Evolutionary conservation across 1,139 yeast genomes (phyloP).

Genomic region (Petasospora fabianii): DNA sequence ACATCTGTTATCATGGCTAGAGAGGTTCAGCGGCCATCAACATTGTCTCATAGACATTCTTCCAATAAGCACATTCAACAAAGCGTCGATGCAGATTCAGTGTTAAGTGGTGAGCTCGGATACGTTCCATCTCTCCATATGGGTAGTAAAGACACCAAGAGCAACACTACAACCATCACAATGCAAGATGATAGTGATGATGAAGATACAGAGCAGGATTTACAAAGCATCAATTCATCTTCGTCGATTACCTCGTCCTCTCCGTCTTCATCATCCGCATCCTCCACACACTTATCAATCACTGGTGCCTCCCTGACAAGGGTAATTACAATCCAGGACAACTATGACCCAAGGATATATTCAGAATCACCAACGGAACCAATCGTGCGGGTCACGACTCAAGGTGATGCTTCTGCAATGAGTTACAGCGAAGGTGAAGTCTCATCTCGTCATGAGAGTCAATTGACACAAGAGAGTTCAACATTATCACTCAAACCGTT

Average conservation of each 20-base stretch:
- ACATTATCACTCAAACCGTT: slow-evolving; percentile 13
- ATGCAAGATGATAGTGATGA: background rate
- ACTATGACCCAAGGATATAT: too few relatives aligned
- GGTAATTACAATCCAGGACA: slow-evolving; percentile 11
- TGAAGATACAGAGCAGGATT: slow-evolving; percentile 5
- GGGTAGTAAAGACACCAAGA: too few relatives aligned
- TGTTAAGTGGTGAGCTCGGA: slow-evolving; percentile 15
- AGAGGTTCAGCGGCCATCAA: background rate
- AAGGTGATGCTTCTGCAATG: background rate
- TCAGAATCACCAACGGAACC: slow-evolving; percentile 3
- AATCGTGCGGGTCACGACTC: slow-evolving; percentile 9
- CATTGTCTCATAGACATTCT: too few relatives aligned
- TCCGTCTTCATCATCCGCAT: too few relatives aligned
- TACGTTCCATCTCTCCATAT: slow-evolving; percentile 10
- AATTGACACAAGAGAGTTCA: slow-evolving; percentile 6
- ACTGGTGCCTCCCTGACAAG: slow-evolving; percentile 13
- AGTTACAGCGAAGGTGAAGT: slow-evolving; percentile 5
- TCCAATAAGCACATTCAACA: slow-evolving; percentile 3
- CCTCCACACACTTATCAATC: slow-evolving; percentile 1
- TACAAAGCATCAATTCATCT: slow-evolving; percentile 8
- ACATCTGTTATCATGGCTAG: slow-evolving; percentile 15
- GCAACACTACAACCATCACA: background rate
- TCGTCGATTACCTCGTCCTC: too few relatives aligned
- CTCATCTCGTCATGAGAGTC: slow-evolving; percentile 2
- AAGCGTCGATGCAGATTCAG: slow-evolving; percentile 11